A percentile compares a stretch with the other conserved stretches of the same genome.
phyloP scores from a whole-genome alignment of 2,329 filamentous ascomycete genomes.

The Cytospora leucostoma region DNA sequence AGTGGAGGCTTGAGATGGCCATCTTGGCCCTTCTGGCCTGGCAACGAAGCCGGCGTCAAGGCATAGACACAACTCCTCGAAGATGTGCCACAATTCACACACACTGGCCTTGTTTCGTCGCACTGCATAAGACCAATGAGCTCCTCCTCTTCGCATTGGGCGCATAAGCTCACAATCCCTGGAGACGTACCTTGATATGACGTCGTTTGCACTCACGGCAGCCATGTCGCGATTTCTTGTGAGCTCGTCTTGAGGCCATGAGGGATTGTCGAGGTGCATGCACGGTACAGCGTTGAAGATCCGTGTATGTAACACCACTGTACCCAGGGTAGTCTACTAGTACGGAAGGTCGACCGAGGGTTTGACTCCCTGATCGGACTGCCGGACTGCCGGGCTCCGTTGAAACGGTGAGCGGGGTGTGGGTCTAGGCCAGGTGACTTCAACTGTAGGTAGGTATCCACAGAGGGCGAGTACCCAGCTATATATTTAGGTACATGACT shows the following conservation, averaged over 20 bases:
- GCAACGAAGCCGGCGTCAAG: slow-evolving; percentile 21
- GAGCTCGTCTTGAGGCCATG: slow-evolving; percentile 27
- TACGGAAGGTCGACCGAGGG: background rate
- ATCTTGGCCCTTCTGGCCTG: background rate
- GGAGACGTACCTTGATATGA: slow-evolving; percentile 34
- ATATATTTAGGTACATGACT: too few relatives aligned
- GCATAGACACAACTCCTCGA: slow-evolving; percentile 34
- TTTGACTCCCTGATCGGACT: background rate
- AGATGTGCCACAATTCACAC: slow-evolving; percentile 36
- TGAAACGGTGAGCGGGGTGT: background rate
- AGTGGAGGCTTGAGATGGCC: background rate
- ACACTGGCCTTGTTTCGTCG: slow-evolving; percentile 37
- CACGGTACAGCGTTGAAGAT: background rate
- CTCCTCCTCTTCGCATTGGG: background rate
- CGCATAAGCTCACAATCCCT: background rate
- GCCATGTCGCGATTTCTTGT: slow-evolving; percentile 37
- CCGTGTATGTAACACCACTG: background rate
- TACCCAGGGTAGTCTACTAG: background rate
- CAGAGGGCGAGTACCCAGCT: too few relatives aligned
- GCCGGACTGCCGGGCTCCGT: background rate
- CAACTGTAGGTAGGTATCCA: too few relatives aligned
- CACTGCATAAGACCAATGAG: slow-evolving; percentile 31
- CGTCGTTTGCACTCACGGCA: slow-evolving; percentile 39
- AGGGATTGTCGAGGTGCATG: background rate
- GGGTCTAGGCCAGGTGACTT: background rate